Base-by-base conservation (phyloP, 352 stramenopile genomes). In the Thraustochytrium striatum region DNA sequence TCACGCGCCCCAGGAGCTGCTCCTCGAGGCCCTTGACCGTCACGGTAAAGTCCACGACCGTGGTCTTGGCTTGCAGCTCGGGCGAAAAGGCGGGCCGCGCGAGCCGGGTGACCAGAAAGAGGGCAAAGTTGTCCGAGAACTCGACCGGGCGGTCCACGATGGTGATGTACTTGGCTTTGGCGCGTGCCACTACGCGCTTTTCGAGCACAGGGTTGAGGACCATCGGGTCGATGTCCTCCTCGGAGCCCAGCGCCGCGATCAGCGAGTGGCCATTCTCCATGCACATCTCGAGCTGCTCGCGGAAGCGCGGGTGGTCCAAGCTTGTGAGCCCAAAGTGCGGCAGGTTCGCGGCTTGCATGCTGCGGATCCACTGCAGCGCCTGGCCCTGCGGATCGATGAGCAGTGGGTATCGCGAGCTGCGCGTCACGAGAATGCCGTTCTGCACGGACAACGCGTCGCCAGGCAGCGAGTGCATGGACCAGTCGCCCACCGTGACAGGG, bases 351-450 rank as follows among this genome's bases (percentile, higher is more conserved):
- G 65, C 65, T 78, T 98, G 94, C 70, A 95, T 94, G 82, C 92
- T 97, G 69, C 92, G 97, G 84, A 99, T 98, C 96, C 96, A 99
- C 25, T 88, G 96, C 33, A 98, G 83, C 25, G 94, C 96, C 83
- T 99, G 96, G 35, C 94, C 95, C 83, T 99, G 96, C 0, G 96
- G 96, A 84, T 98, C 96, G 53, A 99, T 92, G 16, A 99, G 86
- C 43, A 99, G 86, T 21, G 96, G 95, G 72, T 96, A 98, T 2
- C 95, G 89, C 39, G 91, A 96, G 47, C 91, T 97, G 30, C 92
- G 92, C n/a, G 95, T 99, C 25, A 98, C 94, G 82, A 99, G 94
- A 84, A 99, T 98, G 81, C 95, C 96, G 84, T 99, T 98, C 81
- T 99, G 93, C 83, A 97, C 98, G n/a, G 92, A 98, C 9, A 99